Evolutionary conservation across 23 red algal species (phyloP), one percentile per base, ranked within the genome.

Genomic region (Gracilariopsis chorda): DNA sequence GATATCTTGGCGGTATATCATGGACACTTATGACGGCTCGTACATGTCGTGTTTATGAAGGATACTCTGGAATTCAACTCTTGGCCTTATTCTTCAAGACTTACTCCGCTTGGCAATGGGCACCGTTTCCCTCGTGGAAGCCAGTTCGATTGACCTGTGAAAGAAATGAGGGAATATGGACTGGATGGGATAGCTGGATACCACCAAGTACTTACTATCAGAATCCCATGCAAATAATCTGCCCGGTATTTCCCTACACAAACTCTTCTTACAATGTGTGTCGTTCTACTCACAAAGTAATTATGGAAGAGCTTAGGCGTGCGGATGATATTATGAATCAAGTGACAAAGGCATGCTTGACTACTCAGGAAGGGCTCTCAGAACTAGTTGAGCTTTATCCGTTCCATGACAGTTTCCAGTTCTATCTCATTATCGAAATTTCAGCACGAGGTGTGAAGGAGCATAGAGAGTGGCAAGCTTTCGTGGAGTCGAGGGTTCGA

Each of bases 221-320:
- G 17, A 73, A 73, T 46, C 67, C 67, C 24, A 73, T 73, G 67
- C 67, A 73, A n/a, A 73, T 73, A 36, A 73, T 73, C 16, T 73
- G 67, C 14, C 67, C 67, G 23, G 67, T 73, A 20, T 14, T 46
- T 73, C 67, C 67, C 5, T 73, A 45, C 17, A 73, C 67, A 4
- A 73, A 73, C 20, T 45, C 67, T 46, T 73, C 67, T 73, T 73
- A 73, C 67, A 73, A 73, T 46, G 67, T 73, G 23, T 73, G 67
- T n/a, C 17, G 67, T 12, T 13, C 67, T 11, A 73, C 67, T 73
- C 67, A 73, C 29, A 73, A 73, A n/a, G 67, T 37, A 36, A 47
- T 73, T 7, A 73, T 47, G 67, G 47, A 73, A 17, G 67, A 73
- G 47, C 24, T 73, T 46, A 24, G 29, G 23, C 67, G 67, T n/a